Evolutionary conservation across 1,284 basidiomycete genomes (phyloP).

Genomic region (Cryptococcus sp.): DNA sequence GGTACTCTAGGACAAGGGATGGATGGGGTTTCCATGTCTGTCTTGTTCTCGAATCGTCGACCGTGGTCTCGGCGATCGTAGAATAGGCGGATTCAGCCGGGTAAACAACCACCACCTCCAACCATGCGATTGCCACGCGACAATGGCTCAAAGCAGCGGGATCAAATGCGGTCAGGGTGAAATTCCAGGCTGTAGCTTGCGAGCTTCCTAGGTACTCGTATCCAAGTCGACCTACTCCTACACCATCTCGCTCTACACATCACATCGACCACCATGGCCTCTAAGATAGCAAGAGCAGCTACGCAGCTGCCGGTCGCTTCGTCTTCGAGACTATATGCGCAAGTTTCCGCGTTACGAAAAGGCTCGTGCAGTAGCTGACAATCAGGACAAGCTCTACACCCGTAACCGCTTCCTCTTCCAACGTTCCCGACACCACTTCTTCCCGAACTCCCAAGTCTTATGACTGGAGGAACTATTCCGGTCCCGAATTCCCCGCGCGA

Average conservation of each 20-base stretch:
- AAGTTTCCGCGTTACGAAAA: background rate
- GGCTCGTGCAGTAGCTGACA: too few species aligned
- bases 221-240: background rate
- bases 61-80: too few species aligned
- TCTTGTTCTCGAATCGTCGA: too few species aligned
- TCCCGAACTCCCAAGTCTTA: too few species aligned
- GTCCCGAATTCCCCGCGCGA: slow-evolving; percentile 14
- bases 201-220: background rate
- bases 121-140: too few species aligned
- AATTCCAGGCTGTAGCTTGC: background rate
- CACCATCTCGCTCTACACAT: too few species aligned
- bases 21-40: too few species aligned
- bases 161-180: background rate
- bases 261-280: background rate
- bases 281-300: background rate
- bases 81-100: too few species aligned
- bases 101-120: too few species aligned
- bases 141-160: background rate
- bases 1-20: too few species aligned
- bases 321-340: background rate
- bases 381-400: background rate
- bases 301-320: background rate
- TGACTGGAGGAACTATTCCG: background rate
- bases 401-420: too few species aligned
- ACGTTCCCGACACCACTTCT: too few species aligned